These are phyloP conservation scores for Fomitopsis betulina DNA, from an alignment of 1,284 basidiomycete species.

Conservation along the genomic window DNA sequence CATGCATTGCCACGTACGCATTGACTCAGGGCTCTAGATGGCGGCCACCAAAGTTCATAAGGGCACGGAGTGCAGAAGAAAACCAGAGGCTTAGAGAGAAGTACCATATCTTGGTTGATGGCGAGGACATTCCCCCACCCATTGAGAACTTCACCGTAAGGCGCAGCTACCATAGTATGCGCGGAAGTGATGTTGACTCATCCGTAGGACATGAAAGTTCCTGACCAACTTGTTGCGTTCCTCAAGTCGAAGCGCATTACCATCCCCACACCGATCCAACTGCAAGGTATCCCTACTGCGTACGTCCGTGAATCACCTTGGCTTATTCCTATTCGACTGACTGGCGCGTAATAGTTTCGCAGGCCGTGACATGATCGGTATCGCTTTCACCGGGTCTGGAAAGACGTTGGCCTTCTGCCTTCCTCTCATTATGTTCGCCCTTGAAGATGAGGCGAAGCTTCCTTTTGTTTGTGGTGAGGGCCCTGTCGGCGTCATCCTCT, in stretches of 20 bases:
- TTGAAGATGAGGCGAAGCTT: slow-evolving; percentile 90
- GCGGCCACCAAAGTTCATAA: slow-evolving; percentile 83
- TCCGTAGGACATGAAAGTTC: slow-evolving; percentile 94
- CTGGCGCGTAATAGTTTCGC: slow-evolving; percentile 54
- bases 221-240: slow-evolving; percentile 76
- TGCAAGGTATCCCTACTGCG: slow-evolving; percentile 96
- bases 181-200: slow-evolving; percentile 11
- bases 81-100: slow-evolving; percentile 80
- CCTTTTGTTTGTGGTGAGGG: slow-evolving; percentile 93
- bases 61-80: slow-evolving; percentile 64
- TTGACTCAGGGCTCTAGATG: slow-evolving; percentile 50
- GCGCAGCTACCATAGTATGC: slow-evolving; percentile 6
- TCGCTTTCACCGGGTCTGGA: slow-evolving; percentile 71
- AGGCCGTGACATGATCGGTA: slow-evolving; percentile 93
- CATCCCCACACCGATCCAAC: slow-evolving; percentile 91
- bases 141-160: slow-evolving; percentile 86
- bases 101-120: slow-evolving; percentile 90
- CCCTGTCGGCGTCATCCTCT: slow-evolving; percentile 92
- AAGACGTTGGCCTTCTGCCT: slow-evolving; percentile 86
- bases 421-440: slow-evolving; percentile 91
- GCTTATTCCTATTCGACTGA: not conserved
- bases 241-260: slow-evolving; percentile 84
- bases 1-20: not conserved
- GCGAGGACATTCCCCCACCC: slow-evolving; percentile 89
- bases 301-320: slow-evolving; percentile 34